phyloP scores from a whole-genome alignment of 495 filamentous ascomycete genomes.

The Pseudoneurospora amorphoporcata region DNA sequence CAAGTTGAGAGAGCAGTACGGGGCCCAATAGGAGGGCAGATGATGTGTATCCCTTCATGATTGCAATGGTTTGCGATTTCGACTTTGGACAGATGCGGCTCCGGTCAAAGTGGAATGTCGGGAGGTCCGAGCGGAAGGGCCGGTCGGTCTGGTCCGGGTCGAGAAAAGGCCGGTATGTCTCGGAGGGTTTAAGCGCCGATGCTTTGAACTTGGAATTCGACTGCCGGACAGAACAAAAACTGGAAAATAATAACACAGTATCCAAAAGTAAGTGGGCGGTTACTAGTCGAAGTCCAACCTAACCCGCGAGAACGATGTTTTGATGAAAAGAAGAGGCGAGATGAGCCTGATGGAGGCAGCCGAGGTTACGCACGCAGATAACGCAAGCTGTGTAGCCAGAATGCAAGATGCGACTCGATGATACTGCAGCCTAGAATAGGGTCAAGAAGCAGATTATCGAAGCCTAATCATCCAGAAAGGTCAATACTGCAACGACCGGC shows the following conservation, averaged over 20 bases:
- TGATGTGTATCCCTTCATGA: slow-evolving; percentile 16
- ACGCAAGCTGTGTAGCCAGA: neutral
- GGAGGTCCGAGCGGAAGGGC: neutral
- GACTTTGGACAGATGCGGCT: neutral
- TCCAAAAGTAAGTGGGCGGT: neutral
- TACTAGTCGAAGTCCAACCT: neutral
- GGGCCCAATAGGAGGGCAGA: slow-evolving; percentile 16
- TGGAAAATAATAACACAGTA: neutral
- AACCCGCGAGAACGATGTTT: neutral
- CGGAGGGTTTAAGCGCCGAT: neutral
- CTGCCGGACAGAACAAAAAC: neutral
- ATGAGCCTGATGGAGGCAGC: neutral
- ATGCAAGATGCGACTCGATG: neutral
- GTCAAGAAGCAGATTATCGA: neutral
- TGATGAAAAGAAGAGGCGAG: neutral
- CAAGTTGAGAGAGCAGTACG: slow-evolving; percentile 20
- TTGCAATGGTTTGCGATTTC: neutral
- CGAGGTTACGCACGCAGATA: neutral
- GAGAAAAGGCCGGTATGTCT: neutral
- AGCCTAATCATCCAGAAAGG: neutral
- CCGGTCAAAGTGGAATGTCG: neutral
- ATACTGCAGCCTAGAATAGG: neutral
- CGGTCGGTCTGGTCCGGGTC: neutral
- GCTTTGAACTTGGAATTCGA: neutral
- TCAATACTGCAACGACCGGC: neutral